Percentiles rank a stretch among this genome's conserved stretches.
phyloP scores from a whole-genome alignment of 139 green algal genomes.

The Closterium sp. region DNA sequence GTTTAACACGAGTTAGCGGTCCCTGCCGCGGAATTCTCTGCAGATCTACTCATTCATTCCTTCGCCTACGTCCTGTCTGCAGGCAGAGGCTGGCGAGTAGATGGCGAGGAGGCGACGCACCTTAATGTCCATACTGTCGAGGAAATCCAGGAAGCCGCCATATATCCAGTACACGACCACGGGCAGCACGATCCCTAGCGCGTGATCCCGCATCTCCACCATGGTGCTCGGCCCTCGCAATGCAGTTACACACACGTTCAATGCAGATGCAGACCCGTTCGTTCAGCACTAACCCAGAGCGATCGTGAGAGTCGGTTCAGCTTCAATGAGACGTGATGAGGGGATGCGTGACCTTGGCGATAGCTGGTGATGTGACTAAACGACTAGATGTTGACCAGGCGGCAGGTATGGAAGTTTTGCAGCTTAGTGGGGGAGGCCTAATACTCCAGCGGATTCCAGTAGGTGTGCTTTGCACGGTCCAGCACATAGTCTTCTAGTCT shows the following conservation, averaged over 20 bases:
- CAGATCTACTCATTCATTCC: not conserved
- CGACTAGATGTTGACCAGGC: not conserved
- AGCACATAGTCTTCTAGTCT: not conserved
- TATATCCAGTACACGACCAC: conserved; percentile 64
- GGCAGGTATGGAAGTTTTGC: not conserved
- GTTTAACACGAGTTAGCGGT: no score
- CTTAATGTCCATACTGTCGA: conserved; percentile 56
- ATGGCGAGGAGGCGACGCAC: conserved; percentile 20
- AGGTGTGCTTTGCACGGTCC: not conserved
- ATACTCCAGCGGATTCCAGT: not conserved
- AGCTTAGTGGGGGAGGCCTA: no score
- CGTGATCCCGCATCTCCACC: conserved; percentile 27
- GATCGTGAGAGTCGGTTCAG: not conserved
- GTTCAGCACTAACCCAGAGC: not conserved
- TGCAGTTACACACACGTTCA: not conserved
- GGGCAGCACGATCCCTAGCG: conserved; percentile 35
- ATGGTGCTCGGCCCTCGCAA: not conserved
- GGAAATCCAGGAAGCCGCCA: conserved; percentile 56
- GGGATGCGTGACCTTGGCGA: not conserved
- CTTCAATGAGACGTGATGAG: not conserved
- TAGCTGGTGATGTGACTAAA: not conserved
- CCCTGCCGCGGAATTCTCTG: conserved; percentile 3
- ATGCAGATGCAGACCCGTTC: not conserved
- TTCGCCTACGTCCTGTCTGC: not conserved
- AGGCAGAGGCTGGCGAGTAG: not conserved